Evolutionary conservation across 192 early-diverging fungal species (phyloP).

Genomic region (Martensiomyces pterosporus): DNA sequence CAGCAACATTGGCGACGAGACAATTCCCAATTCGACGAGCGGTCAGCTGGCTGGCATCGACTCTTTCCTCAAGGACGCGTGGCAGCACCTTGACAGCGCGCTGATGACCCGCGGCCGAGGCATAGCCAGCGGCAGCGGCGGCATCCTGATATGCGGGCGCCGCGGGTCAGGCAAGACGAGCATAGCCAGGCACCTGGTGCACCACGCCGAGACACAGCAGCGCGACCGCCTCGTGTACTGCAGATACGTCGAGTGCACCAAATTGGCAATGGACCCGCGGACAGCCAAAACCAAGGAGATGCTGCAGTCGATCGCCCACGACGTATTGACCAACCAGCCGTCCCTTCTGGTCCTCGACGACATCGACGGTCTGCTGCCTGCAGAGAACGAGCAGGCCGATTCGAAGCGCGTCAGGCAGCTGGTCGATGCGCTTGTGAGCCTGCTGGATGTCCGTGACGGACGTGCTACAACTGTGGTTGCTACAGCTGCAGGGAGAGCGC

Average conservation of each 20-base stretch:
- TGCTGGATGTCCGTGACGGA: conserved; percentile 2
- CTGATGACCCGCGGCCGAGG: no score
- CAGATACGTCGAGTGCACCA: conserved; percentile 25
- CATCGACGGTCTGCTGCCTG: conserved; percentile 40
- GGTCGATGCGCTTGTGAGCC: conserved; percentile 11
- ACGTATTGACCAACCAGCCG: conserved; percentile 14
- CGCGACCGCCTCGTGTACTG: conserved; percentile 19
- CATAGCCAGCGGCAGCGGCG: conserved; percentile 39
- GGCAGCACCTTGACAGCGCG: conserved; percentile 25
- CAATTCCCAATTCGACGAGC: no score
- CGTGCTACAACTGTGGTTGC: conserved; percentile 29
- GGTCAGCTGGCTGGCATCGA: conserved; percentile 21
- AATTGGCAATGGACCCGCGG: conserved; percentile 19
- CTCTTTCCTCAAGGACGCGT: conserved; percentile 22
- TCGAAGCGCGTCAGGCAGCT: conserved; percentile 12
- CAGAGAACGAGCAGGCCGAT: conserved; percentile 34
- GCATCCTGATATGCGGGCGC: conserved; percentile 65
- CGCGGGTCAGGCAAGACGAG: conserved; percentile 76
- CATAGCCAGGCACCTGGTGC: conserved; percentile 51
- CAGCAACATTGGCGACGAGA: no score
- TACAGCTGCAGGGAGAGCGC: conserved; percentile 21
- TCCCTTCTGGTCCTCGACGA: conserved; percentile 46
- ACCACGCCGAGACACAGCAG: conserved; percentile 4
- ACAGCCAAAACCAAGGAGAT: conserved; percentile 8
- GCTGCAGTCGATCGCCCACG: conserved; percentile 8